Evolutionary conservation across 2,329 filamentous ascomycete species (phyloP), one percentile per base, ranked within the genome.

Genomic region (Aspergillus niger): DNA sequence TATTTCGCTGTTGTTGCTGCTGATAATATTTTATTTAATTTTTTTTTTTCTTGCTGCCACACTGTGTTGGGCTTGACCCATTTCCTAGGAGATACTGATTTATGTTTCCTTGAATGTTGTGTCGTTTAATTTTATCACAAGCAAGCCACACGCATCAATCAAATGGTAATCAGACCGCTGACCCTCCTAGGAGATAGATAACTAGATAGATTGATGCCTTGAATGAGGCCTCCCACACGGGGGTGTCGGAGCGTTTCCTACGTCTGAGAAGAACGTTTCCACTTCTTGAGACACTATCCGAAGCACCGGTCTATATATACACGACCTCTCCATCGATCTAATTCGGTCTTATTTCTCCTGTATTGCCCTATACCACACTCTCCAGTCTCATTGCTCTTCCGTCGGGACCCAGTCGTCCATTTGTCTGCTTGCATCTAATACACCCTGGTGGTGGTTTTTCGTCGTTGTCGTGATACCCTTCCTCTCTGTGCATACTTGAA

Each of bases 271-370:
- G 44, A 22, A 17, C 43, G 26, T 47, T 30, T 26, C 43, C 53
- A 55, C 43, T 44, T 30, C 26, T 32, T 28, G 53, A 6, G 53
- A 47, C 43, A 20, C 41, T 30, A 47, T 36, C 30, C 39, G 13
- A 47, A 36, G 24, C 53, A 38, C 47, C 32, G 53, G 53, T 43
- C 26, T 43, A 55, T 55, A 55, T 55, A 55, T 55, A 41, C 44
- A 47, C 39, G 41, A 8, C 53, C 8, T 43, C 30, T 55, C 53
- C 39, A 8, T 36, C 32, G 32, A 36, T 13, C 39, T 55, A 55
- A 41, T 44, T 44, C 30, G 39, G 53, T 20, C 20, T 26, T 47
- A 55, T 47, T 15, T 24, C 26, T 30, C n/a, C 53, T 47, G 17
- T 41, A 10, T 36, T 55, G 26, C 44, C 24, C 26, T 47, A 55